phyloP scores from a whole-genome alignment of 306 rosid genomes.

The Pyrus communis region DNA sequence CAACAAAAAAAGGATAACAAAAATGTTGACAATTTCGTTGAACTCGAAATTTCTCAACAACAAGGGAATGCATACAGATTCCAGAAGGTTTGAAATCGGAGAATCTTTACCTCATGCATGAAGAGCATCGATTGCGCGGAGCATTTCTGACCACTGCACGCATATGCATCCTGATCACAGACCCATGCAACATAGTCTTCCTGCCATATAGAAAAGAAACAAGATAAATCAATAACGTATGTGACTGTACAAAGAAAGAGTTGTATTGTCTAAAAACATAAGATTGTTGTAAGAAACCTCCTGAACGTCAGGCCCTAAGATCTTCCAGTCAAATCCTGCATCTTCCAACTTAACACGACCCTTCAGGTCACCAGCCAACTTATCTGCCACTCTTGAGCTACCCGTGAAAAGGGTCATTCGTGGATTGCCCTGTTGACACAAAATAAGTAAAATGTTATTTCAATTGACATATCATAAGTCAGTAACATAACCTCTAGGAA shows the following conservation, averaged over 20 bases:
- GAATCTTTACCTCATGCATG: conserved; percentile 77
- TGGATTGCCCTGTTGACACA: conserved; percentile 61
- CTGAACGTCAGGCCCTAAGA: conserved; percentile 90
- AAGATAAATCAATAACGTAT: conserved; percentile 5
- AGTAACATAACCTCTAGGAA: background rate
- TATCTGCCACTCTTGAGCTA: conserved; percentile 97
- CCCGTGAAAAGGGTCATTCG: conserved; percentile 97
- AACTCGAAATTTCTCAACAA: conserved; percentile 6
- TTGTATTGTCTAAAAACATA: conserved; percentile 2
- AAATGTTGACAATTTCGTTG: background rate
- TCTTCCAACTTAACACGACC: conserved; percentile 92
- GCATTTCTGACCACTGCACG: conserved; percentile 98
- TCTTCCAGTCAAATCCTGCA: conserved; percentile 99
- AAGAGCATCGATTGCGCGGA: conserved; percentile 85
- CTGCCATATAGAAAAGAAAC: conserved; percentile 39
- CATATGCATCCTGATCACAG: conserved; percentile 98
- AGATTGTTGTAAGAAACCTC: conserved; percentile 46
- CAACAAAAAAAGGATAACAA: background rate
- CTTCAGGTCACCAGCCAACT: conserved; percentile 69
- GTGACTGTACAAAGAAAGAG: conserved; percentile 2
- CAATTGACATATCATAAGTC: background rate
- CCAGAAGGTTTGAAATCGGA: conserved; percentile 3
- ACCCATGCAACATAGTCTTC: conserved; percentile 92
- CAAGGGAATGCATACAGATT: conserved; percentile 1
- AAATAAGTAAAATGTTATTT: conserved; percentile 1